These are phyloP conservation scores for Alternaria arborescens DNA, from an alignment of 2,329 filamentous ascomycete genomes.

Conservation along the genomic window DNA sequence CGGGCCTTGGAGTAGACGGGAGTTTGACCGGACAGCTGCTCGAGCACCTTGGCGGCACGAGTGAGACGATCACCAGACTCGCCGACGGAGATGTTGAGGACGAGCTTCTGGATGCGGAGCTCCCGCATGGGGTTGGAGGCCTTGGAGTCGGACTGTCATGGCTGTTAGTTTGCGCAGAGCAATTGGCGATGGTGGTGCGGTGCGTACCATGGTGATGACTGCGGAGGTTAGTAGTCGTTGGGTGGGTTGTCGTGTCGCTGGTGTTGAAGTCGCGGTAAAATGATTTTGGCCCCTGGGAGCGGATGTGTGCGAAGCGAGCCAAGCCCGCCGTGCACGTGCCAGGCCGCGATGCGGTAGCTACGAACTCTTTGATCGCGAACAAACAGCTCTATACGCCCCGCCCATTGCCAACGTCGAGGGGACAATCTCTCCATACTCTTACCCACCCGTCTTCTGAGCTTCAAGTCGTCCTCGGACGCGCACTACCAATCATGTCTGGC, in stretches of 20 bases:
- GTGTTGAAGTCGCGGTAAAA: conserved; percentile 25
- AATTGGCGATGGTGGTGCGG: conserved; percentile 3
- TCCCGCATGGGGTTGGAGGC: conserved; percentile 98
- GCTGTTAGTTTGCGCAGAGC: conserved; percentile 33
- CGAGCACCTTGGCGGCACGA: conserved; percentile 99
- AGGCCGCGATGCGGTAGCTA: conserved; percentile 15
- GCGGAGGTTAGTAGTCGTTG: conserved; percentile 48
- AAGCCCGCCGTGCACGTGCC: conserved; percentile 12
- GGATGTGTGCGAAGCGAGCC: conserved; percentile 5
- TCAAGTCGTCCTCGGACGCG: conserved; percentile 56
- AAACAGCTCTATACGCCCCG: conserved; percentile 38
- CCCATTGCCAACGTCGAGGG: conserved; percentile 29
- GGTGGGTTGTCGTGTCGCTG: conserved; percentile 43
- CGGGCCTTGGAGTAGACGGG: conserved; percentile 99
- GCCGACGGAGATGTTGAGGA: conserved; percentile 99
- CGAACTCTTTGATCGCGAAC: conserved; percentile 23
- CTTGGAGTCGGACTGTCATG: conserved; percentile 64
- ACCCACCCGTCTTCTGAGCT: conserved; percentile 10
- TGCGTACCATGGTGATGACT: conserved; percentile 53
- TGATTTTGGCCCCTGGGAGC: not conserved
- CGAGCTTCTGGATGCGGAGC: conserved; percentile 98
- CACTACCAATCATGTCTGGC: conserved; percentile 52
- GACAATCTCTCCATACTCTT: conserved; percentile 15
- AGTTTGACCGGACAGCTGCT: conserved; percentile 99
- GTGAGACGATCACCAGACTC: conserved; percentile 99